Evolutionary conservation across 306 rosid genomes (phyloP).

Genomic region (Calophaca sinica): DNA sequence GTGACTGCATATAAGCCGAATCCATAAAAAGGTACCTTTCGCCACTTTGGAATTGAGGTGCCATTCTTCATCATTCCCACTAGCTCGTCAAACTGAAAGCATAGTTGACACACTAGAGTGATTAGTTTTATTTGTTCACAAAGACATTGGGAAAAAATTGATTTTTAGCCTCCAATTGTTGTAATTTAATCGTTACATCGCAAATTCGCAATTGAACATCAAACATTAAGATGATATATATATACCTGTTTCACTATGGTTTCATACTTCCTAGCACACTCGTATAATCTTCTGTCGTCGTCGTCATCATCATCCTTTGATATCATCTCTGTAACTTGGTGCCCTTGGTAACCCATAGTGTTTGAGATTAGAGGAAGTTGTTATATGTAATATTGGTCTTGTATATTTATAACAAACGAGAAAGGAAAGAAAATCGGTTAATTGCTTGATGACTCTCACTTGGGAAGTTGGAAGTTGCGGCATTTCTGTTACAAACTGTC

Average conservation of each 20-base stretch:
- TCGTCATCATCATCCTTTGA: slow-evolving; percentile 27
- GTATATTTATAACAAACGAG: not conserved
- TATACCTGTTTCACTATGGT: slow-evolving; percentile 49
- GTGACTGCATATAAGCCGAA: too few species aligned
- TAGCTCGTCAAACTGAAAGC: slow-evolving; percentile 52
- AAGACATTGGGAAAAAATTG: not conserved
- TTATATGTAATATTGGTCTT: not conserved
- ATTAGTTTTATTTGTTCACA: not conserved
- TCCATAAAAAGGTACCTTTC: slow-evolving; percentile 24
- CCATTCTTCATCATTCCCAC: slow-evolving; percentile 11
- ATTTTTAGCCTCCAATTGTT: not conserved
- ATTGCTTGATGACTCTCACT: not conserved
- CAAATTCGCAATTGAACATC: not conserved
- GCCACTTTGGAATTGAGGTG: slow-evolving; percentile 14
- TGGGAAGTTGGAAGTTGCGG: slow-evolving; percentile 19
- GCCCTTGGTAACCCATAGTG: slow-evolving; percentile 41
- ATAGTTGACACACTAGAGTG: not conserved
- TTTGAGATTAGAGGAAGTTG: not conserved
- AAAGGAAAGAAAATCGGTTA: not conserved
- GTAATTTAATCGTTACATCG: too few species aligned
- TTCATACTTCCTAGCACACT: slow-evolving; percentile 48
- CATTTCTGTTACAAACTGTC: slow-evolving; percentile 9
- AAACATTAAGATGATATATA: not conserved
- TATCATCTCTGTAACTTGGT: not conserved
- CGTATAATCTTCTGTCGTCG: slow-evolving; percentile 44